phyloP scores from a whole-genome alignment of 345 rosid species.

The Tarenaya hassleriana region DNA sequence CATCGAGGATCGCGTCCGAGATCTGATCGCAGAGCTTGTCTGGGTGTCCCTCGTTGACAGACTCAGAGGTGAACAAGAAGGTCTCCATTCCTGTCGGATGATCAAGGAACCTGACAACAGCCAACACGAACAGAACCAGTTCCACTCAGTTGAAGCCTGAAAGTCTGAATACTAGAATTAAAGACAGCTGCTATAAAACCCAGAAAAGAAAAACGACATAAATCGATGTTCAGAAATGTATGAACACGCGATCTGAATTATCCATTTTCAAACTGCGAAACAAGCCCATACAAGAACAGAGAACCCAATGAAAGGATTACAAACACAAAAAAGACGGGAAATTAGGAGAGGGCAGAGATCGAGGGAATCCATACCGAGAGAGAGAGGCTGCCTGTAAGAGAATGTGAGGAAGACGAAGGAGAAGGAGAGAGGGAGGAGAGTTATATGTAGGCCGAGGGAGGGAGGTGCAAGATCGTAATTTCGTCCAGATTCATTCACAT shows the following conservation, averaged over 20 bases:
- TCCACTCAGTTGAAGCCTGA: background rate
- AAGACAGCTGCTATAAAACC: background rate
- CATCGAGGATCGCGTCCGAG: slow-evolving; percentile 65
- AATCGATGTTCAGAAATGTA: background rate
- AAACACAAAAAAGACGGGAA: background rate
- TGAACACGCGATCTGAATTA: too few species aligned
- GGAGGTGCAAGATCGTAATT: slow-evolving; percentile 27
- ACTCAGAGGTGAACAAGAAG: slow-evolving; percentile 65
- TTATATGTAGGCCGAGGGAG: slow-evolving; percentile 18
- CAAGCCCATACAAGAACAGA: too few species aligned
- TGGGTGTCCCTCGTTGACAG: slow-evolving; percentile 75
- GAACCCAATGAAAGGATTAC: background rate
- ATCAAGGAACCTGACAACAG: too few species aligned
- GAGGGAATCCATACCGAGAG: slow-evolving; percentile 14
- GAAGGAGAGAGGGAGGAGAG: slow-evolving; percentile 12
- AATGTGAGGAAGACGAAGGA: slow-evolving; percentile 14
- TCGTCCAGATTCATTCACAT: slow-evolving; percentile 27
- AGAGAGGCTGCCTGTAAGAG: slow-evolving; percentile 3
- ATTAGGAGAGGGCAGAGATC: too few species aligned
- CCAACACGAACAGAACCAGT: too few species aligned
- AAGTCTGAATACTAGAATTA: background rate
- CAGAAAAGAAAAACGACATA: background rate
- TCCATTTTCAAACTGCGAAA: too few species aligned
- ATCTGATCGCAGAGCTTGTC: slow-evolving; percentile 78
- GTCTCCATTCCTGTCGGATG: slow-evolving; percentile 43